Base-by-base conservation (phyloP, 169 alveolate species). In the Toxoplasma gondii region DNA sequence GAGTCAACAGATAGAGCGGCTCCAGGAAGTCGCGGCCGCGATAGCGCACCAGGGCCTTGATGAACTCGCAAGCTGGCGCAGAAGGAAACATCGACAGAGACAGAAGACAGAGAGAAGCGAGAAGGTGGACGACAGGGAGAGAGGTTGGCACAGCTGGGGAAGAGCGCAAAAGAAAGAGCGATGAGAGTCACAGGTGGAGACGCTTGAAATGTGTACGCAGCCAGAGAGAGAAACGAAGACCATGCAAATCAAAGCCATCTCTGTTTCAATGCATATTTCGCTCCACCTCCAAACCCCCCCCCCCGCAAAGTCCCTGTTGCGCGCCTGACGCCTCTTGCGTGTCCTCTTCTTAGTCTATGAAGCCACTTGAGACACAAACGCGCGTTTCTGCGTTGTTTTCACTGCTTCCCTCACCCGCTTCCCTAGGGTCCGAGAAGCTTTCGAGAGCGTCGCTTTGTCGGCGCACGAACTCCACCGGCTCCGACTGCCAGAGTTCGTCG, bases 1-100 rank as follows among this genome's bases (percentile, higher is more conserved):
- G 92, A 31, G 82, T 43, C 36, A 80, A 34, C 86, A 92, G 70
- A 39, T 54, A 58, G 92, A 92, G 70, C 34, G 92, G 92, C 94
- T 92, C 94, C 70, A 92, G 38, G 58, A 92, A 92, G 64, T 92
- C 94, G 36, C 88, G 74, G 24, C 91, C 90, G 36, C 94, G 94
- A 24, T 80, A 81, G 31, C 94, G 94, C 39, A 92, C 94, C 74
- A 92, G 27, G 17, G 74, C 88, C 78, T 83, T 81, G 44, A 92
- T 64, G 39, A 90, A 90, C 39, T 92, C 94, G 43, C 70, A 41
- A n/a, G 94, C 94, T 92, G 94, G 45, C n/a, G 38, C 45, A 19
- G 36, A 49, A 36, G 31, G 10, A 29, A 70, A 82, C 58, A 36
- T 24, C 67, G 41, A 49, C 90, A 78, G 27, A n/a, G 29, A 78